These are phyloP conservation scores for Penicillium sp. DNA, from an alignment of 2,329 filamentous ascomycete species.

Conservation along the genomic window DNA sequence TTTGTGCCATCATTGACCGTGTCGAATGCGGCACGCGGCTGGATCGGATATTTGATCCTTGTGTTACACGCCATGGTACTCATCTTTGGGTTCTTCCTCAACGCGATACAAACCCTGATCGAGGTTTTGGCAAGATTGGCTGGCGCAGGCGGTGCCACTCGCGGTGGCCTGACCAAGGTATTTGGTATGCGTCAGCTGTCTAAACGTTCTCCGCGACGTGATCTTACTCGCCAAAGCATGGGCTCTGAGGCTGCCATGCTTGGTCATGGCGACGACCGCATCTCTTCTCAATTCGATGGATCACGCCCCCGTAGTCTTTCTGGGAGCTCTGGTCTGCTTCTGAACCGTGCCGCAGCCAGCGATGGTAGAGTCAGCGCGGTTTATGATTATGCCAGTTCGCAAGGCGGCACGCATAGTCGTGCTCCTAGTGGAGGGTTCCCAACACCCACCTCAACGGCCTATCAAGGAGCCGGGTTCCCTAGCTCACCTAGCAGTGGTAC, in stretches of 20 bases:
- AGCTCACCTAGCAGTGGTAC: conserved; percentile 44
- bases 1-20: conserved; percentile 84
- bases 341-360: conserved; percentile 51
- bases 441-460: conserved; percentile 73
- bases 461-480: conserved; percentile 60
- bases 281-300: conserved; percentile 55
- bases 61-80: conserved; percentile 81
- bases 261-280: conserved; percentile 63
- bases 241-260: conserved; percentile 81
- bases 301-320: conserved; percentile 60
- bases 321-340: conserved; percentile 60
- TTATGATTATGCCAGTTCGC: conserved; percentile 53
- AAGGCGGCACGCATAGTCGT: conserved; percentile 50
- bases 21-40: conserved; percentile 76
- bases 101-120: conserved; percentile 83
- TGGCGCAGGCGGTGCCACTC: conserved; percentile 73
- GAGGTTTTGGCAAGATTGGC: conserved; percentile 81
- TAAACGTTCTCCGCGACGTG: conserved; percentile 64
- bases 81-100: conserved; percentile 89
- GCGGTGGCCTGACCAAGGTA: conserved; percentile 80
- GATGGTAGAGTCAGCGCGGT: conserved; percentile 52
- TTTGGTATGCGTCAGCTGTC: conserved; percentile 90
- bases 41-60: conserved; percentile 92
- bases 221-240: conserved; percentile 73
- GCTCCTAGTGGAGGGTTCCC: conserved; percentile 62